phyloP scores from a whole-genome alignment of 805 yeast genomes.

The Cyberlindnera euphorbiiphila region DNA sequence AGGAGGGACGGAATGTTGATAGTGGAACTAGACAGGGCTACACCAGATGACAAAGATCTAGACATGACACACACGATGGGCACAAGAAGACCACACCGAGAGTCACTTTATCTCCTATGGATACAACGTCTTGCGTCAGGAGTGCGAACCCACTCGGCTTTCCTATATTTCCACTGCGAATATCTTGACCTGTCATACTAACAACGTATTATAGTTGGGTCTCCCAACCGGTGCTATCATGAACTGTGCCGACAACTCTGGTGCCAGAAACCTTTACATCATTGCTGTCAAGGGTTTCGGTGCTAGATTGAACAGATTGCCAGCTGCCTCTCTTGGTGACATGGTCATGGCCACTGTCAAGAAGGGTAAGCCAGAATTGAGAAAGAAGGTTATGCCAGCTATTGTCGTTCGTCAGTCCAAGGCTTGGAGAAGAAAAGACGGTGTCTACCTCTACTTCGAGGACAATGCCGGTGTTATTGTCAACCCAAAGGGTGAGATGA shows the following conservation, averaged over 20 bases:
- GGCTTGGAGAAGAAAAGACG: slow-evolving; percentile 99
- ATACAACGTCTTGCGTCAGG: too few species aligned
- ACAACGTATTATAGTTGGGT: slow-evolving; percentile 66
- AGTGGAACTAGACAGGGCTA: too few species aligned
- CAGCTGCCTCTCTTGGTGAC: slow-evolving; percentile 99
- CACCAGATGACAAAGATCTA: too few species aligned
- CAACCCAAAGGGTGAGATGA: slow-evolving; percentile 99
- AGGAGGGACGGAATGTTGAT: too few species aligned
- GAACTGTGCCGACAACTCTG: slow-evolving; percentile 99
- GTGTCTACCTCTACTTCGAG: slow-evolving; percentile 98
- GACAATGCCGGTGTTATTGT: slow-evolving; percentile 99
- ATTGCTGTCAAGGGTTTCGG: slow-evolving; percentile 98
- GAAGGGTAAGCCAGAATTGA: slow-evolving; percentile 99
- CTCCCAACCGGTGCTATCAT: slow-evolving; percentile 99
- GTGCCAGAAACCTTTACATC: slow-evolving; percentile 99
- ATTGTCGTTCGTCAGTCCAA: slow-evolving; percentile 98
- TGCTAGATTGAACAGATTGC: slow-evolving; percentile 99
- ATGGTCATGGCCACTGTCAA: slow-evolving; percentile 99
- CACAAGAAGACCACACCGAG: too few species aligned
- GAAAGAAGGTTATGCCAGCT: slow-evolving; percentile 99
- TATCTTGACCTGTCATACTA: too few species aligned
- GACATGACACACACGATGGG: too few species aligned
- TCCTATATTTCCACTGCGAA: too few species aligned
- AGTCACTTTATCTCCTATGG: too few species aligned
- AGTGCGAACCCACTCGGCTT: too few species aligned